Percentiles rank a stretch among this genome's conserved stretches.
phyloP scores from a whole-genome alignment of 2,329 filamentous ascomycete species.

The Emmonsia crescens region DNA sequence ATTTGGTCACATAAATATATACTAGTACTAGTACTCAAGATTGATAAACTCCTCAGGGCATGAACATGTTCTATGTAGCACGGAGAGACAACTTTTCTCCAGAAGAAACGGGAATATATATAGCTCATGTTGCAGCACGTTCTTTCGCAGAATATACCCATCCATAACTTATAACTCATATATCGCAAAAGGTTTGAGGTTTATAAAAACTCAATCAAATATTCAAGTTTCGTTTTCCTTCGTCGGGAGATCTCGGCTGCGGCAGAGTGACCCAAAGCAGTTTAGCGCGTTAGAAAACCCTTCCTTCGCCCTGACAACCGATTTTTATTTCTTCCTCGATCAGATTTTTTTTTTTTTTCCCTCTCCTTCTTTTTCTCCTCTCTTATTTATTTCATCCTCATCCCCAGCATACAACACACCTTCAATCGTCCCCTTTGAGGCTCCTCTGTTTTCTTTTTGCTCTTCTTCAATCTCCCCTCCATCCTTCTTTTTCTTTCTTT shows the following conservation, averaged over 20 bases:
- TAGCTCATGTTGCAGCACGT: no score
- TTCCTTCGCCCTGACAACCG: constrained; percentile 8
- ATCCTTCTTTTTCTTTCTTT: constrained; percentile 27
- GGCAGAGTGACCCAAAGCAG: constrained; percentile 8
- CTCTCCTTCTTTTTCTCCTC: constrained; percentile 16
- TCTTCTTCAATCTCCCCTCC: constrained; percentile 22
- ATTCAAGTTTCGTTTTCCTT: no score
- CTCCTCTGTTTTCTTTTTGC: constrained; percentile 25
- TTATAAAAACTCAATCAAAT: no score
- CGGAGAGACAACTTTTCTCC: no score
- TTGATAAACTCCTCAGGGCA: no score
- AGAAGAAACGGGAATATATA: no score
- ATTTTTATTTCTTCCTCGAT: not conserved
- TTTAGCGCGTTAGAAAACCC: constrained; percentile 11
- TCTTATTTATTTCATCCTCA: constrained; percentile 29
- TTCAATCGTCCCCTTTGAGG: constrained; percentile 28
- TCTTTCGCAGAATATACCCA: no score
- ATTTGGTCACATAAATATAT: no score
- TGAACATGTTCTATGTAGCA: no score
- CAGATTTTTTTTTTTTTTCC: constrained; percentile 14
- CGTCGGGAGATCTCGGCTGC: constrained; percentile 12
- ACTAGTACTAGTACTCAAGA: no score
- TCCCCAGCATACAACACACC: constrained; percentile 36
- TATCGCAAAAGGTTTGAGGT: no score
- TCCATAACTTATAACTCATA: no score